phyloP scores from a whole-genome alignment of 148 eudicot genomes.

The Silene latifolia region DNA sequence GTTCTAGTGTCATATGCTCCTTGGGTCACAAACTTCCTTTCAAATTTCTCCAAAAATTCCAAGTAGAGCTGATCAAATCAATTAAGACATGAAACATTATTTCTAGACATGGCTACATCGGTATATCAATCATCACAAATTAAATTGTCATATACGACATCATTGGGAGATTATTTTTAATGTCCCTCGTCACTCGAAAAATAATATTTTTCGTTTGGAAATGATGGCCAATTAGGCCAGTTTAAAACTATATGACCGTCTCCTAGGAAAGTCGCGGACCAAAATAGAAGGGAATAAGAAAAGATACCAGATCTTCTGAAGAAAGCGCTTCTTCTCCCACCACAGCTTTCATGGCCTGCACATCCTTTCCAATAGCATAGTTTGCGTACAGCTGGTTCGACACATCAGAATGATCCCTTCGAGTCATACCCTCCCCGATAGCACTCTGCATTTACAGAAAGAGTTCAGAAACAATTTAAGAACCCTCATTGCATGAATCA shows the following conservation, averaged over 20 bases:
- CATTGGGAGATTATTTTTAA: no score
- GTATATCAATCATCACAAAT: no score
- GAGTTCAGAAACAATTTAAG: background rate
- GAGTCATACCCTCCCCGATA: constrained; percentile 99
- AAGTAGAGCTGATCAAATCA: constrained; percentile 59
- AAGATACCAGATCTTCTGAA: constrained; percentile 84
- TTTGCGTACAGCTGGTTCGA: constrained; percentile 99
- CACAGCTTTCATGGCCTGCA: constrained; percentile 99
- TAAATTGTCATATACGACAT: no score
- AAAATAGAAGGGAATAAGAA: constrained; percentile 8
- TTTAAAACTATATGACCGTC: no score
- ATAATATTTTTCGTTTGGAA: no score
- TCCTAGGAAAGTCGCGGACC: no score
- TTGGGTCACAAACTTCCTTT: constrained; percentile 92
- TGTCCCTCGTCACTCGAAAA: no score
- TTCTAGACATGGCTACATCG: no score
- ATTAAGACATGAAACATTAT: no score
- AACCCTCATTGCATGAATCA: background rate
- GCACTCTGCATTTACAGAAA: constrained; percentile 66
- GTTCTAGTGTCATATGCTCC: constrained; percentile 96
- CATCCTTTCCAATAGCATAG: constrained; percentile 99
- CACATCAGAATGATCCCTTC: constrained; percentile 96
- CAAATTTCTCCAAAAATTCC: constrained; percentile 94
- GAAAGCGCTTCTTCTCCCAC: constrained; percentile 99
- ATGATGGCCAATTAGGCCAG: no score